A percentile compares a stretch with the other conserved stretches of the same genome.
phyloP scores from a whole-genome alignment of 495 filamentous ascomycete species.

The Xylaria palmicola region DNA sequence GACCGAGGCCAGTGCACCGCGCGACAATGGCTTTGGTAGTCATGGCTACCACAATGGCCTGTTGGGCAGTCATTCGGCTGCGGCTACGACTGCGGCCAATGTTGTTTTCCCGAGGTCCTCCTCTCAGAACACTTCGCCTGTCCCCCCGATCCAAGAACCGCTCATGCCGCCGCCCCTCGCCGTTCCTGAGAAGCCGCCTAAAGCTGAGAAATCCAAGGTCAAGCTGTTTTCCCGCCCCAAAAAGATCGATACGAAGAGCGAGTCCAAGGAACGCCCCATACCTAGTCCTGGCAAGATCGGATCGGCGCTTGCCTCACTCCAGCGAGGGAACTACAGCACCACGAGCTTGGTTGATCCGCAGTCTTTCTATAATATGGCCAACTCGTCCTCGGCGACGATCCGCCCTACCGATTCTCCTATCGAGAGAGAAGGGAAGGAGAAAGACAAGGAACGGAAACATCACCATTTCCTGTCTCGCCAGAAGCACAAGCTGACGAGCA shows the following conservation, averaged over 20 bases:
- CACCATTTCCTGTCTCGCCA: conserved; percentile 87
- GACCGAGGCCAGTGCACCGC: conserved; percentile 54
- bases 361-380: conserved; percentile 78
- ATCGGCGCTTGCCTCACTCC: conserved; percentile 56
- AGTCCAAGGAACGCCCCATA: conserved; percentile 66
- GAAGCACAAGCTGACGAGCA: conserved; percentile 85
- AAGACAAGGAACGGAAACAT: conserved; percentile 69
- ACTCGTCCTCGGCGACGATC: conserved; percentile 82
- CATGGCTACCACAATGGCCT: conserved; percentile 66
- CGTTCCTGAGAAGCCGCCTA: conserved; percentile 63
- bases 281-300: conserved; percentile 82
- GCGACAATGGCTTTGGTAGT: conserved; percentile 50
- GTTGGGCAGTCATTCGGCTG: conserved; percentile 62
- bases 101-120: conserved; percentile 74
- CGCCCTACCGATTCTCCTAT: conserved; percentile 43
- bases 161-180: conserved; percentile 34
- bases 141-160: conserved; percentile 35
- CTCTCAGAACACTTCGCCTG: conserved; percentile 50
- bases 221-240: conserved; percentile 90
- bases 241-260: conserved; percentile 73
- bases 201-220: conserved; percentile 81
- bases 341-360: conserved; percentile 73
- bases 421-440: conserved; percentile 39
- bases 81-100: conserved; percentile 81
- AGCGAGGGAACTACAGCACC: conserved; percentile 72